A percentile compares a stretch with the other conserved stretches of the same genome.
These are phyloP conservation scores for Acanthamoeba royreba DNA, from an alignment of 208 protist genomes.

Conservation along the genomic window DNA sequence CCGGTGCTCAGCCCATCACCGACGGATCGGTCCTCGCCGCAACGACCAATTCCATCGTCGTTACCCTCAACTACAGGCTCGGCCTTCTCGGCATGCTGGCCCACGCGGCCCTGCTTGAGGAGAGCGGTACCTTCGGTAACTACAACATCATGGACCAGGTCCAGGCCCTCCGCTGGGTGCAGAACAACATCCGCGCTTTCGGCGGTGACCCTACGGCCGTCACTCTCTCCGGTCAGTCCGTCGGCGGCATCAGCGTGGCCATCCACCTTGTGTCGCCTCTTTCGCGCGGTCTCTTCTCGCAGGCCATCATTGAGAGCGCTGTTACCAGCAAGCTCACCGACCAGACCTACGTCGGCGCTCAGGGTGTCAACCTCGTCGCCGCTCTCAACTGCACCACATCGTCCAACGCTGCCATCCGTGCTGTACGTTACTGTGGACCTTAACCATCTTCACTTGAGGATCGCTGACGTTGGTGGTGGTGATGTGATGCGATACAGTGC, in stretches of 20 bases:
- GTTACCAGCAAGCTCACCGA: background rate
- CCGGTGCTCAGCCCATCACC: background rate
- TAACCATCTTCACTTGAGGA: background rate
- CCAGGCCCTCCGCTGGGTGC: conserved; percentile 76
- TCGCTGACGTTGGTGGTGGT: background rate
- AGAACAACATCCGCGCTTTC: conserved; percentile 75
- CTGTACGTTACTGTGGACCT: background rate
- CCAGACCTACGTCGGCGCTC: background rate
- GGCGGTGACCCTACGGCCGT: conserved; percentile 74
- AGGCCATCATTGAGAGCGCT: conserved; percentile 57
- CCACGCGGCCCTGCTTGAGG: background rate
- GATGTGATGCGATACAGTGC: background rate
- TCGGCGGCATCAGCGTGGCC: conserved; percentile 67
- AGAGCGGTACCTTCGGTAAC: conserved; percentile 60
- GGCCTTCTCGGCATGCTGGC: conserved; percentile 70
- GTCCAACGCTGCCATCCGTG: background rate
- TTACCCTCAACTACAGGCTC: conserved; percentile 79
- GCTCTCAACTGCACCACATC: background rate
- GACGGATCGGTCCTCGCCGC: background rate
- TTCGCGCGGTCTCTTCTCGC: conserved; percentile 60
- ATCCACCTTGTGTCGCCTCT: conserved; percentile 58
- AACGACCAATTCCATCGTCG: conserved; percentile 57
- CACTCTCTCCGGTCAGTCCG: conserved; percentile 72
- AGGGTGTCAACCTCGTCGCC: background rate
- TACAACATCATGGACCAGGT: conserved; percentile 78